Evolutionary conservation across 352 stramenopile species (phyloP).

Genomic region (Globisporangium megalacanthum): DNA sequence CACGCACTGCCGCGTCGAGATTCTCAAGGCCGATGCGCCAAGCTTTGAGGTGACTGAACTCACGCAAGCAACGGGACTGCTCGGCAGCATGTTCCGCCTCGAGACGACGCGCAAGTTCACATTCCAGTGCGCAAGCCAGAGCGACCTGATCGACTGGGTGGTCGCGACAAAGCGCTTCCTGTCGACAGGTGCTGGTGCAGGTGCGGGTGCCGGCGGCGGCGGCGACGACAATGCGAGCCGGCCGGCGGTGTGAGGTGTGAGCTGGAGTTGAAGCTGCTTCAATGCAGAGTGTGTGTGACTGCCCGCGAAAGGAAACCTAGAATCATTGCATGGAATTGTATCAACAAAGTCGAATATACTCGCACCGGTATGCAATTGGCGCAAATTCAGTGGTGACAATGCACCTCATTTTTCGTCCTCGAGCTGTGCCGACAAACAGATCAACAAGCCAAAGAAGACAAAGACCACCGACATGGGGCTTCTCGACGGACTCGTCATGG

Average conservation of each 20-base stretch:
- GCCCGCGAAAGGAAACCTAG: no score
- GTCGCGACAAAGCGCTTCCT: slow-evolving; percentile 72
- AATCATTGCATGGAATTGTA: no score
- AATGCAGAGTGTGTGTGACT: no score
- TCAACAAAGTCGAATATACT: no score
- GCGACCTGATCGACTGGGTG: slow-evolving; percentile 78
- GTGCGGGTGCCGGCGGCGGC: no score
- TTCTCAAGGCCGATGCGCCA: slow-evolving; percentile 54
- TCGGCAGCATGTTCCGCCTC: slow-evolving; percentile 61
- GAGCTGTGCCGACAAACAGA: background rate
- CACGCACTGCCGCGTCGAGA: slow-evolving; percentile 69
- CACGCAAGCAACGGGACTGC: slow-evolving; percentile 42
- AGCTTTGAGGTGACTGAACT: slow-evolving; percentile 74
- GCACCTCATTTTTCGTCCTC: no score
- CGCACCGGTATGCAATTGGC: no score
- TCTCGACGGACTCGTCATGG: slow-evolving; percentile 68
- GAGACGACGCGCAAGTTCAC: slow-evolving; percentile 61
- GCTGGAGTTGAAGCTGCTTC: no score
- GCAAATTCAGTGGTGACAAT: no score
- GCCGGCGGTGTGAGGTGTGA: background rate
- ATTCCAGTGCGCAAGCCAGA: slow-evolving; percentile 78
- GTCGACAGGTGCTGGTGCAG: slow-evolving; percentile 33
- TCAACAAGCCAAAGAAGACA: no score
- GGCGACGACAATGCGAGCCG: slow-evolving; percentile 9
- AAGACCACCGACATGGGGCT: slow-evolving; percentile 45